Conservation (phyloP, 495 filamentous ascomycete species). For the Clavariopsis aquatica region DNA sequence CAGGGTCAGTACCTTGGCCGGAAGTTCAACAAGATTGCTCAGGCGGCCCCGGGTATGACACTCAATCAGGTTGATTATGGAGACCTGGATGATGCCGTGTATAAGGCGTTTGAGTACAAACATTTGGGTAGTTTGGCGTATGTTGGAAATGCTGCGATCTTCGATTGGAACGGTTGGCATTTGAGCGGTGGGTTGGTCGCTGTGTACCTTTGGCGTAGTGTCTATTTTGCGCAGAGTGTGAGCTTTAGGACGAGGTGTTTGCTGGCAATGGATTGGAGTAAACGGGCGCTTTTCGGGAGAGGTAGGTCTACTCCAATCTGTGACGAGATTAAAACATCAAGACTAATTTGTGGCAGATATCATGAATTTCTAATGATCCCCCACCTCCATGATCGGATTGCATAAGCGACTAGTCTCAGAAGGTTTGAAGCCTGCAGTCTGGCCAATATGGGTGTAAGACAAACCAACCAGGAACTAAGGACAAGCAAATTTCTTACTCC, state of each 20-base stretch:
- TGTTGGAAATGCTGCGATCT: conserved; percentile 92
- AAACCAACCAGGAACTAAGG: not conserved
- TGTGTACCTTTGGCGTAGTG: conserved; percentile 93
- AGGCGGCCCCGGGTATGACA: conserved; percentile 70
- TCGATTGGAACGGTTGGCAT: conserved; percentile 79
- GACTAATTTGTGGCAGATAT: conserved; percentile 53
- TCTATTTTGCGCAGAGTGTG: conserved; percentile 98
- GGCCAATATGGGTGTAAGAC: too few relatives aligned
- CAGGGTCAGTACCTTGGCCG: conserved; percentile 91
- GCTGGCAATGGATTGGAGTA: conserved; percentile 98
- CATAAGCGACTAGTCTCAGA: too few relatives aligned
- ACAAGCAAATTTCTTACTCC: not conserved
- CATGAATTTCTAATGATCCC: conserved; percentile 62
- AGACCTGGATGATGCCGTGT: conserved; percentile 88
- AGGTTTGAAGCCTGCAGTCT: too few relatives aligned
- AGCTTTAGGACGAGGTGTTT: conserved; percentile 85
- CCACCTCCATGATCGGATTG: too few relatives aligned
- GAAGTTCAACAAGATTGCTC: conserved; percentile 91
- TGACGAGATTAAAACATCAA: too few relatives aligned
- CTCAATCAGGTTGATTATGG: conserved; percentile 83
- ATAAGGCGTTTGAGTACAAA: conserved; percentile 93
- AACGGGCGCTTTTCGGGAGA: conserved; percentile 92
- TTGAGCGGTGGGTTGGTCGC: conserved; percentile 85
- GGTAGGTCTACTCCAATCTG: too few relatives aligned
- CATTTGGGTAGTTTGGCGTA: conserved; percentile 94